Conservation (phyloP, 352 stramenopile species). For the Pythium brachiatum region DNA sequence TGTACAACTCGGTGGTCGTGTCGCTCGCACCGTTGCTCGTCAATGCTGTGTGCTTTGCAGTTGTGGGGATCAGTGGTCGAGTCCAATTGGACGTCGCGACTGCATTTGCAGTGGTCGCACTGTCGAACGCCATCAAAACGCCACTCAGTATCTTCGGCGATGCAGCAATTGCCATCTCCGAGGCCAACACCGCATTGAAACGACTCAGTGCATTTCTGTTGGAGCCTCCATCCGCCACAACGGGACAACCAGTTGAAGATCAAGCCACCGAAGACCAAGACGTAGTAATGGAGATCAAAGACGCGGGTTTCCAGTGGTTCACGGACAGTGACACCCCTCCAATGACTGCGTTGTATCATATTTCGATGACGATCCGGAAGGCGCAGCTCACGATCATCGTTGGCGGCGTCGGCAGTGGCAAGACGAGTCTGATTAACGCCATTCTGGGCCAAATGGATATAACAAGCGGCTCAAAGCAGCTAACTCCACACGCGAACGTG, state of each 20-base stretch:
- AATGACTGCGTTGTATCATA: not conserved
- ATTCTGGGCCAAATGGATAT: conserved; percentile 48
- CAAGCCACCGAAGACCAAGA: not conserved
- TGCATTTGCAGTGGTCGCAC: conserved; percentile 92
- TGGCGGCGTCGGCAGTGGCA: conserved; percentile 43
- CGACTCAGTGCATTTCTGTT: conserved; percentile 44
- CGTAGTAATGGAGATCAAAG: conserved; percentile 15
- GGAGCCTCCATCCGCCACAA: conserved; percentile 8
- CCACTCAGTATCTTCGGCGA: conserved; percentile 55
- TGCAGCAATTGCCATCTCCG: conserved; percentile 38
- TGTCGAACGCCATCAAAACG: conserved; percentile 65
- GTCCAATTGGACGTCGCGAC: conserved; percentile 81
- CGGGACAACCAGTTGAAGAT: not conserved
- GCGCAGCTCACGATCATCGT: conserved; percentile 47
- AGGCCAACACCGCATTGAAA: conserved; percentile 38
- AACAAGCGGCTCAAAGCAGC: conserved; percentile 14
- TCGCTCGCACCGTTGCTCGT: conserved; percentile 89
- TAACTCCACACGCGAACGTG: conserved; percentile 25
- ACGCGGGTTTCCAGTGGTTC: conserved; percentile 13
- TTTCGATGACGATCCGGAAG: not conserved
- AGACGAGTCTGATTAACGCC: conserved; percentile 50
- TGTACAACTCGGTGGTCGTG: conserved; percentile 43
- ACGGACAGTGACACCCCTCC: not conserved
- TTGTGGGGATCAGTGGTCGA: conserved; percentile 67
- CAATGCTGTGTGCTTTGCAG: conserved; percentile 86